These are phyloP conservation scores for Rachicladosporium sp. DNA, from an alignment of 2,329 filamentous ascomycete species.

Conservation along the genomic window DNA sequence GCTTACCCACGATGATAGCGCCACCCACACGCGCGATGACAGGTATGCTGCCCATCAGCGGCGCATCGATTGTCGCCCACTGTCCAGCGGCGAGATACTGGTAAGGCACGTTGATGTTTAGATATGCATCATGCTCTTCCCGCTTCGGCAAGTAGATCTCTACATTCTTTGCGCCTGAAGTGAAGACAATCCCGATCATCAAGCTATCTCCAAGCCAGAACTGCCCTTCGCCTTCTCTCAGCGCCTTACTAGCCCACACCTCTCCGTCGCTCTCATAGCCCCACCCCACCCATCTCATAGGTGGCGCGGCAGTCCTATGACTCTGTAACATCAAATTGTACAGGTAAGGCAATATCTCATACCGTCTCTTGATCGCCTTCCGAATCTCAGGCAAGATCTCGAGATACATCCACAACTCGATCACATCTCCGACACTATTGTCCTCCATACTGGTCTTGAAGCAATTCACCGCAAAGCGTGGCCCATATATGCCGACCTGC, in stretches of 20 bases:
- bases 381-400: constrained; percentile 52
- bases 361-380: constrained; percentile 55
- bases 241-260: constrained; percentile 46
- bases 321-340: constrained; percentile 54
- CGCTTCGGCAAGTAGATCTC: constrained; percentile 50
- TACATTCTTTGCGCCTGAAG: constrained; percentile 42
- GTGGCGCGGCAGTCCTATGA: constrained; percentile 48
- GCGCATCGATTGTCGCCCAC: constrained; percentile 39
- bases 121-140: constrained; percentile 35
- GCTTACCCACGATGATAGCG: constrained; percentile 41
- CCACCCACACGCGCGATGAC: constrained; percentile 43
- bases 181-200: constrained; percentile 56
- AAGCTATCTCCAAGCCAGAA: constrained; percentile 61
- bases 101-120: constrained; percentile 52
- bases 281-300: constrained; percentile 63
- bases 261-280: constrained; percentile 55
- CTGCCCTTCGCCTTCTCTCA: constrained; percentile 55
- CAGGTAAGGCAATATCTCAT: constrained; percentile 59
- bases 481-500: constrained; percentile 57
- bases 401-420: constrained; percentile 69
- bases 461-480: constrained; percentile 65
- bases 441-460: constrained; percentile 57
- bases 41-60: constrained; percentile 45
- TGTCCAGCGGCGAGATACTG: constrained; percentile 43
- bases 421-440: constrained; percentile 57